These are phyloP conservation scores for Eragrostis nindensis DNA, from an alignment of 176 grass and related monocot genomes.

Conservation along the genomic window DNA sequence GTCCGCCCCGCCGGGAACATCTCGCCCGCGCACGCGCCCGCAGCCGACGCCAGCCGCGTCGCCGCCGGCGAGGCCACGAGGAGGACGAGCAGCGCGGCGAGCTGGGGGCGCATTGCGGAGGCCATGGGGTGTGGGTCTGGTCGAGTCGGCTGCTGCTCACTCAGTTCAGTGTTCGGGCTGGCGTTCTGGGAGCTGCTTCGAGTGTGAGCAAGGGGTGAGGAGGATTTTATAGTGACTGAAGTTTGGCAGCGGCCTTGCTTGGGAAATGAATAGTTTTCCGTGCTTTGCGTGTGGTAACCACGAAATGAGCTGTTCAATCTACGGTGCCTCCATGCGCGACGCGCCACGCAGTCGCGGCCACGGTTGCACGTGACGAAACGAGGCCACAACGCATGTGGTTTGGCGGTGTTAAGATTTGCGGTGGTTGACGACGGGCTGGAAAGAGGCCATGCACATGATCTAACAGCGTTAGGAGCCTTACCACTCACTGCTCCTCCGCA, in stretches of 20 bases:
- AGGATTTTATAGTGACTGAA: conserved; percentile 30
- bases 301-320: neutral
- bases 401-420: neutral
- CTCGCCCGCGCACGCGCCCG: conserved; percentile 43
- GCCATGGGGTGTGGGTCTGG: neutral
- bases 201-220: neutral
- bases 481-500: neutral
- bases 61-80: conserved; percentile 16
- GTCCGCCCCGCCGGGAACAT: conserved; percentile 48
- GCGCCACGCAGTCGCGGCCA: too few relatives aligned
- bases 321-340: neutral
- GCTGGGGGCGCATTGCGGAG: conserved; percentile 7
- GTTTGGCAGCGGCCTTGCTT: neutral
- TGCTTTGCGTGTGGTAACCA: neutral
- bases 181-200: neutral
- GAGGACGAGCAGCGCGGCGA: conserved; percentile 41
- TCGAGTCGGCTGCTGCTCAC: too few relatives aligned
- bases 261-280: neutral
- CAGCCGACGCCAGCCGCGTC: neutral
- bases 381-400: neutral
- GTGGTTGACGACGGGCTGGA: neutral
- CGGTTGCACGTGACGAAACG: neutral
- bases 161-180: neutral
- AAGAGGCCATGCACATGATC: neutral
- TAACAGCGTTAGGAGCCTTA: neutral